These are phyloP conservation scores for Fusarium papillatum DNA, from an alignment of 2,329 filamentous ascomycete genomes.

Conservation along the genomic window DNA sequence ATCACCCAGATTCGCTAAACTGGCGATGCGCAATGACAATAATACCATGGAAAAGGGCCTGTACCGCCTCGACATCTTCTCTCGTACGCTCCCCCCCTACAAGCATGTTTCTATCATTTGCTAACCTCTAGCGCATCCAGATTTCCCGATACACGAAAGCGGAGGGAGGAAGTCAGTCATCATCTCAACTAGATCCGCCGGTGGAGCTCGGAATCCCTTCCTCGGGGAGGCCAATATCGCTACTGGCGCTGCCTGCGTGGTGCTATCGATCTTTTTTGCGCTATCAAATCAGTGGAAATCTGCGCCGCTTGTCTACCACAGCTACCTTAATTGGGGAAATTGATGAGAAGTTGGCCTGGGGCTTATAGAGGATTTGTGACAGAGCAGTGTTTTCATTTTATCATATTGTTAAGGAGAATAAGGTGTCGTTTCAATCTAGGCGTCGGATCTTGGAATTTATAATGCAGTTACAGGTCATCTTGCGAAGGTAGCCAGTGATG, in stretches of 20 bases:
- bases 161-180: background rate
- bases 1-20: background rate
- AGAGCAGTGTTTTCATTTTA: background rate
- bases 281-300: background rate
- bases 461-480: too few species aligned
- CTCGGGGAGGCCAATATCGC: background rate
- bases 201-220: background rate
- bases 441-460: too few species aligned
- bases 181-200: background rate
- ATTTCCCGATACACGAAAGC: background rate
- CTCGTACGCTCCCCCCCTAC: background rate
- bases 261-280: background rate
- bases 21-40: background rate
- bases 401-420: too few species aligned
- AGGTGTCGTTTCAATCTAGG: too few species aligned
- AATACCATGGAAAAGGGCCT: background rate
- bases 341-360: background rate
- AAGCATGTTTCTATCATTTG: too few species aligned
- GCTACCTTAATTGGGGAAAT: background rate
- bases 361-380: background rate
- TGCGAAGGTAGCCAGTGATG: too few species aligned
- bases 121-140: background rate
- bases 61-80: background rate
- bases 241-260: background rate
- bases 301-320: background rate